phyloP scores from a whole-genome alignment of 192 early-diverging fungal species.

The Oehlia diaphana region DNA sequence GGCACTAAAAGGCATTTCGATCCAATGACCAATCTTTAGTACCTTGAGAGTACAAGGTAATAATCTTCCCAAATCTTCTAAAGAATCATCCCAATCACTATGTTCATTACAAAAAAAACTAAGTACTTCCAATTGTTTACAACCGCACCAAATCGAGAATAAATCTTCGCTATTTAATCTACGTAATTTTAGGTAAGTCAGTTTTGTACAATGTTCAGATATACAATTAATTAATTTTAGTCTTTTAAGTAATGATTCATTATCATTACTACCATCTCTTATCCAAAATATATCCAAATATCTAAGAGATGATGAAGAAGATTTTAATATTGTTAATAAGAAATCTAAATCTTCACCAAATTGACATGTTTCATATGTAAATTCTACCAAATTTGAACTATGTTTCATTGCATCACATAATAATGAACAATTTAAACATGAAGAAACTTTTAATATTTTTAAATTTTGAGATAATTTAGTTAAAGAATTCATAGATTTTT shows the following conservation, averaged over 20 bases:
- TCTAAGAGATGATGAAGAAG: neutral
- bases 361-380: neutral
- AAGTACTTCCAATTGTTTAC: neutral
- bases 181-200: neutral
- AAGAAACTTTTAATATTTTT: neutral
- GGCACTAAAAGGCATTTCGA: neutral
- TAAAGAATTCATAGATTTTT: neutral
- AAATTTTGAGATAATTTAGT: neutral
- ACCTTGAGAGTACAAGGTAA: neutral
- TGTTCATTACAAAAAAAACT: neutral
- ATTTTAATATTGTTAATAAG: neutral
- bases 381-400: neutral
- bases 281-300: neutral
- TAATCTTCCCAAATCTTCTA: neutral
- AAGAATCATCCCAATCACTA: neutral
- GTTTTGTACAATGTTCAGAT: neutral
- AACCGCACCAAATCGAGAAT: neutral
- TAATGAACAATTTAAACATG: neutral
- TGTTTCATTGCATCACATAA: neutral
- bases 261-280: neutral
- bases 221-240: neutral
- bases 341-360: neutral
- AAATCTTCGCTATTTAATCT: neutral
- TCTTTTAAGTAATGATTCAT: neutral
- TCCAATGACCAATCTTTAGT: neutral